Evolutionary conservation across 2,329 filamentous ascomycete species (phyloP).

Genomic region (Talaromyces marneffei): DNA sequence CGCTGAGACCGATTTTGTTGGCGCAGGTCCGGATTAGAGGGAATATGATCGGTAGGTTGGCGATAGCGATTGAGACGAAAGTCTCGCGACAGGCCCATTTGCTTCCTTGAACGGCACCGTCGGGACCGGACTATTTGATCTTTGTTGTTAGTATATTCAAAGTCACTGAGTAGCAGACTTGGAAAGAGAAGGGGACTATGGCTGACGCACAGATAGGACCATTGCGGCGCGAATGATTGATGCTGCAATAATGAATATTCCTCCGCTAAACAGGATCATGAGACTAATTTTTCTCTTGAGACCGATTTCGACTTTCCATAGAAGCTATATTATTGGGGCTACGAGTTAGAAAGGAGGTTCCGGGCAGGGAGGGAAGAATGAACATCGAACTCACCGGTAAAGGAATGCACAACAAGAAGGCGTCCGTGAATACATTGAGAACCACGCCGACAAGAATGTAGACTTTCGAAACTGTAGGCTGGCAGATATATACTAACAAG

Average conservation of each 20-base stretch:
- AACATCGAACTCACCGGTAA: conserved; percentile 40
- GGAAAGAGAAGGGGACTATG: background rate
- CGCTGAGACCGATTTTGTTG: conserved; percentile 23
- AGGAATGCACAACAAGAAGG: conserved; percentile 54
- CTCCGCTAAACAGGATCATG: conserved; percentile 49
- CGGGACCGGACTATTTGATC: conserved; percentile 23
- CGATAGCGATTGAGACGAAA: conserved; percentile 38
- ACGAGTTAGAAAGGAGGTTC: background rate
- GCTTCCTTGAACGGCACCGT: conserved; percentile 33
- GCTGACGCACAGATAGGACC: conserved; percentile 30
- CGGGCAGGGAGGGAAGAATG: background rate
- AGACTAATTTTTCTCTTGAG: conserved; percentile 47
- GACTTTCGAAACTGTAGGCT: conserved; percentile 43
- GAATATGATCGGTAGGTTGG: conserved; percentile 39
- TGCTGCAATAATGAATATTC: conserved; percentile 49
- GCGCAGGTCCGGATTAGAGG: conserved; percentile 24
- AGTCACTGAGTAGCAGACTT: background rate
- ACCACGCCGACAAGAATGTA: conserved; percentile 45
- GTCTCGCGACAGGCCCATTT: conserved; percentile 40
- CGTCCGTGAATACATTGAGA: conserved; percentile 51
- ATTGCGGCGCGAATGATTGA: conserved; percentile 48
- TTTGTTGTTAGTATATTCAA: background rate
- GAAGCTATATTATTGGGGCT: conserved; percentile 30
- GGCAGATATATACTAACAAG: conserved; percentile 37
- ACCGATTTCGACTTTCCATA: conserved; percentile 48